Evolutionary conservation across 805 yeast genomes (phyloP).

Genomic region (Metschnikowia cerradonensis): DNA sequence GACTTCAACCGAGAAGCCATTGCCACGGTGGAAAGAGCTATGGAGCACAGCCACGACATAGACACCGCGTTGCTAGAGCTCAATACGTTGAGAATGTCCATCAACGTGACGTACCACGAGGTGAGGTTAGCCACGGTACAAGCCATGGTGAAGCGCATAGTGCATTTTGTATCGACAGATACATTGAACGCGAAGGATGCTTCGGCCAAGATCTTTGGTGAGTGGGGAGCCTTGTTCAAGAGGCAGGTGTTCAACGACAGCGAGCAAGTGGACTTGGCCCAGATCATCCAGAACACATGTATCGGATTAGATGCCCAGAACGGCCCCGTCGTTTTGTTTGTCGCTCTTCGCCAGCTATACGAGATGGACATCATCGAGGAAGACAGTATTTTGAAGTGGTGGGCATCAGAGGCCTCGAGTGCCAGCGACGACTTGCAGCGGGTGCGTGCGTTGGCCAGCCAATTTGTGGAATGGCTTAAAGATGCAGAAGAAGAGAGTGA

Average conservation of each 20-base stretch:
- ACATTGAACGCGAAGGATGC: slow-evolving; percentile 78
- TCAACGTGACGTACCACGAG: slow-evolving; percentile 93
- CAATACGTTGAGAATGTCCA: slow-evolving; percentile 93
- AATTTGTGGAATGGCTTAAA: slow-evolving; percentile 83
- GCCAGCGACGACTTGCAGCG: slow-evolving; percentile 40
- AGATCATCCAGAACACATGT: slow-evolving; percentile 46
- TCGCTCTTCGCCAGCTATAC: slow-evolving; percentile 59
- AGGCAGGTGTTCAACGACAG: slow-evolving; percentile 80
- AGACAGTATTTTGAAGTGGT: slow-evolving; percentile 77
- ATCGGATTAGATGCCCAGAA: slow-evolving; percentile 33
- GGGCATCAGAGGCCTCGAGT: slow-evolving; percentile 45
- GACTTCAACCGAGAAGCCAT: slow-evolving; percentile 86
- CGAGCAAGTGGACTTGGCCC: slow-evolving; percentile 73
- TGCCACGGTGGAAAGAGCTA: slow-evolving; percentile 88
- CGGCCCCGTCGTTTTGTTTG: slow-evolving; percentile 47
- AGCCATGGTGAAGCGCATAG: slow-evolving; percentile 66
- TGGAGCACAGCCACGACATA: slow-evolving; percentile 86
- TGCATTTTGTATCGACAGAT: slow-evolving; percentile 71
- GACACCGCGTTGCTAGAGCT: slow-evolving; percentile 91
- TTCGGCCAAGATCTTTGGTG: slow-evolving; percentile 63
- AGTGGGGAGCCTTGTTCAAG: slow-evolving; percentile 78
- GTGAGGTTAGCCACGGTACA: slow-evolving; percentile 77
- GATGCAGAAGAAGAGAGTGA: slow-evolving; percentile 67
- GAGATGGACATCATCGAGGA: slow-evolving; percentile 82
- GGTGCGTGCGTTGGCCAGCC: slow-evolving; percentile 55